Percentiles rank a stretch among this genome's conserved stretches.
Evolutionary conservation across 2,329 filamentous ascomycete genomes (phyloP).

Genomic region (Arthroderma sp.): DNA sequence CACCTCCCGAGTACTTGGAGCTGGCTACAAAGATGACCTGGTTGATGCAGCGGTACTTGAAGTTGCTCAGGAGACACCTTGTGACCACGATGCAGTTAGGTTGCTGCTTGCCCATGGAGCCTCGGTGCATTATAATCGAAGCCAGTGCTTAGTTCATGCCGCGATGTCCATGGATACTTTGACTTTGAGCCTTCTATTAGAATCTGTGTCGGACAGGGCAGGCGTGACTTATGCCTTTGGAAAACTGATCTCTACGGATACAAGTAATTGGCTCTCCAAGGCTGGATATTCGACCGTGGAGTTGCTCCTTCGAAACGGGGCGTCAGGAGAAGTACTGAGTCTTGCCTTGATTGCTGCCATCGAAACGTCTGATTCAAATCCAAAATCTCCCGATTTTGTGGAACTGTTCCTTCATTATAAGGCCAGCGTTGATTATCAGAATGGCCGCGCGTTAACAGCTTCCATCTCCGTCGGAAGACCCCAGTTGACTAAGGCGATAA

Average conservation of each 20-base stretch:
- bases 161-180: slow-evolving; percentile 12
- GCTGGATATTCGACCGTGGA: slow-evolving; percentile 38
- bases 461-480: slow-evolving; percentile 45
- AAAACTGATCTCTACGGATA: slow-evolving; percentile 9
- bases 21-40: slow-evolving; percentile 10
- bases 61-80: slow-evolving; percentile 13
- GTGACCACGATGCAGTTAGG: slow-evolving; percentile 29
- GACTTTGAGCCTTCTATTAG: slow-evolving; percentile 13
- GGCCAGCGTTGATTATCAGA: slow-evolving; percentile 40
- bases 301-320: slow-evolving; percentile 34
- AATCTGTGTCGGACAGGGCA: slow-evolving; percentile 6
- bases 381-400: slow-evolving; percentile 34
- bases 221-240: slow-evolving; percentile 14
- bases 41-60: slow-evolving; percentile 15
- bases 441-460: slow-evolving; percentile 40
- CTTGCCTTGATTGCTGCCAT: slow-evolving; percentile 39
- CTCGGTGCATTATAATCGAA: slow-evolving; percentile 44
- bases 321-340: slow-evolving; percentile 30
- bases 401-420: slow-evolving; percentile 27
- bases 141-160: slow-evolving; percentile 37
- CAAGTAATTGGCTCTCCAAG: slow-evolving; percentile 37
- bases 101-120: slow-evolving; percentile 44
- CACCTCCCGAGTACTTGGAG: slow-evolving; percentile 17
- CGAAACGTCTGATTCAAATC: slow-evolving; percentile 30
- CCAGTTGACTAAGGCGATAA: slow-evolving; percentile 19